These are phyloP conservation scores for Cercospora janseana DNA, from an alignment of 2,329 filamentous ascomycete genomes.

Conservation along the genomic window DNA sequence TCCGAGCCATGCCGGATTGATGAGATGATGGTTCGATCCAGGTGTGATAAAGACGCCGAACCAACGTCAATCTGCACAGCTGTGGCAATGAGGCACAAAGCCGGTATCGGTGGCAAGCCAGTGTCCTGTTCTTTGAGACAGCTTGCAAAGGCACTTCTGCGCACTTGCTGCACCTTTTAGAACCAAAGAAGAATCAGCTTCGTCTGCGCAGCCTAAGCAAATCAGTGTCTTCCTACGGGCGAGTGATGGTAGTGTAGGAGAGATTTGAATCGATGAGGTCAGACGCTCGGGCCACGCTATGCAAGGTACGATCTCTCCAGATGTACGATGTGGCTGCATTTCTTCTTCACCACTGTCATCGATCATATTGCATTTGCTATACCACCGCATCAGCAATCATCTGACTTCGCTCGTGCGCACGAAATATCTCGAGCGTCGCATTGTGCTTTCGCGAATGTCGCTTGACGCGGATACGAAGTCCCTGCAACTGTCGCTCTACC, in stretches of 20 bases:
- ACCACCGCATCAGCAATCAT: background rate
- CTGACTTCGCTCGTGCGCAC: background rate
- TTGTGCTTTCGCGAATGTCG: too few species aligned
- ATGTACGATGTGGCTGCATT: background rate
- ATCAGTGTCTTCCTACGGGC: too few species aligned
- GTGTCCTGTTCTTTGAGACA: background rate
- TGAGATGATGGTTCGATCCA: too few species aligned
- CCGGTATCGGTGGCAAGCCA: background rate
- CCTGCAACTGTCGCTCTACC: too few species aligned
- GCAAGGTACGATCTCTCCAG: slow-evolving; percentile 6
- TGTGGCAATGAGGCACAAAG: background rate
- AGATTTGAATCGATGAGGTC: slow-evolving; percentile 4
- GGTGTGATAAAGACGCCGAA: background rate
- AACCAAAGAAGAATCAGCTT: too few species aligned
- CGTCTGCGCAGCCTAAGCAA: too few species aligned
- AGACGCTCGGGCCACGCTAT: slow-evolving; percentile 4
- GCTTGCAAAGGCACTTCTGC: background rate
- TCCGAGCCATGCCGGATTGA: slow-evolving; percentile 26
- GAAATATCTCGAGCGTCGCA: too few species aligned
- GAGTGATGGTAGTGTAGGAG: background rate
- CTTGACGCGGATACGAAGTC: too few species aligned
- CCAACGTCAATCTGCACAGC: background rate
- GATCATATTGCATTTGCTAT: background rate
- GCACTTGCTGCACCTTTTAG: too few species aligned
- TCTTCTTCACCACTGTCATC: background rate